Evolutionary conservation across 768 basidiomycete species (phyloP).

Genomic region (Butyriboletus loyo): DNA sequence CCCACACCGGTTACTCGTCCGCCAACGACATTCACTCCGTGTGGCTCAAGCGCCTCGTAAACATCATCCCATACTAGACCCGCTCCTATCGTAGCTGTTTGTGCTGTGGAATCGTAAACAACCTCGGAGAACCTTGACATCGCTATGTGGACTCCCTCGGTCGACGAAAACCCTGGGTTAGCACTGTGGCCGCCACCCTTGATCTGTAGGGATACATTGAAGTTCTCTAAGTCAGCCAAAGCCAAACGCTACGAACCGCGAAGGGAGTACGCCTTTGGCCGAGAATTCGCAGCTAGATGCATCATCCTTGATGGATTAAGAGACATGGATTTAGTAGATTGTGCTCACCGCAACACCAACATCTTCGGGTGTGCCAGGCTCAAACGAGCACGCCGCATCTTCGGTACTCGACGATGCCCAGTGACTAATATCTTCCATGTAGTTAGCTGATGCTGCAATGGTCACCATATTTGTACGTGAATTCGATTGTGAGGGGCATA

Average conservation of each 20-base stretch:
- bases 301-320: too few relatives aligned
- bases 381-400: constrained; percentile 49
- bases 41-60: constrained; percentile 47
- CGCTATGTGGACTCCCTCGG: constrained; percentile 53
- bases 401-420: constrained; percentile 52
- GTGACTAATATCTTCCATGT: constrained; percentile 44
- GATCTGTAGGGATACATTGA: constrained; percentile 35
- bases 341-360: too few relatives aligned
- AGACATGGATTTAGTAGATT: too few relatives aligned
- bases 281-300: too few relatives aligned
- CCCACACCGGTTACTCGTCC: constrained; percentile 50
- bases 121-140: constrained; percentile 47
- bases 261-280: too few relatives aligned
- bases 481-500: too few relatives aligned
- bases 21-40: constrained; percentile 54
- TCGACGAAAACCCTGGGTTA: constrained; percentile 59
- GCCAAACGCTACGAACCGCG: too few relatives aligned
- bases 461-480: not conserved
- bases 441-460: constrained; percentile 23
- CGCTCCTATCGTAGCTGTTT: too few relatives aligned
- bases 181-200: constrained; percentile 59
- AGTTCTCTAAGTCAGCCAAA: not conserved
- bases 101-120: too few relatives aligned
- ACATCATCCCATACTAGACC: constrained; percentile 71
- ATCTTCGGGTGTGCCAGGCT: too few relatives aligned